Evolutionary conservation across 2,329 filamentous ascomycete genomes (phyloP).

Genomic region (Trichothecium sympodiale): DNA sequence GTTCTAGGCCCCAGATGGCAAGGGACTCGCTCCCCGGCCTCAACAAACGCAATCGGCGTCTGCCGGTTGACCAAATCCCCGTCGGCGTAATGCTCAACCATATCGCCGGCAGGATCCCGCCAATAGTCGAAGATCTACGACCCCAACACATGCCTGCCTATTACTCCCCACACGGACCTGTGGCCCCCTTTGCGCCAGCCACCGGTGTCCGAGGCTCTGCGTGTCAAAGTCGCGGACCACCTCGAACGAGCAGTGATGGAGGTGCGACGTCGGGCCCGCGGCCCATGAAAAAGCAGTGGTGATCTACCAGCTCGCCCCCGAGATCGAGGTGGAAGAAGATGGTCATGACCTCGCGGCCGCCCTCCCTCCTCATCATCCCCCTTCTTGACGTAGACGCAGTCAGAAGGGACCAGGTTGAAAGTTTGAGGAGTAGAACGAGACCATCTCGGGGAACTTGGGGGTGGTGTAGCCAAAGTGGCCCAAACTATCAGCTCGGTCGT

Average conservation of each 20-base stretch:
- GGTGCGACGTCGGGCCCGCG: constrained; percentile 10
- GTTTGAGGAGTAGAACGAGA: constrained; percentile 24
- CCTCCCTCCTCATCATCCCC: constrained; percentile 5
- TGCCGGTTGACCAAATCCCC: constrained; percentile 47
- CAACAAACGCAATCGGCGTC: constrained; percentile 18
- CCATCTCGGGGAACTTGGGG: constrained; percentile 17
- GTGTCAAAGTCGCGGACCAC: constrained; percentile 47
- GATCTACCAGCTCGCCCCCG: constrained; percentile 36
- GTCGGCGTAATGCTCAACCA: constrained; percentile 50
- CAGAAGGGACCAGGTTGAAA: constrained; percentile 30
- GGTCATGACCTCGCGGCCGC: constrained; percentile 7
- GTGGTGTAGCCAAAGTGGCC: constrained; percentile 26
- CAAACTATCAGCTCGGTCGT: constrained; percentile 6
- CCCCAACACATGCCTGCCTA: constrained; percentile 47
- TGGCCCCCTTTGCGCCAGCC: constrained; percentile 42
- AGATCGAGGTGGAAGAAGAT: constrained; percentile 44
- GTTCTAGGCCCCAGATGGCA: constrained; percentile 11
- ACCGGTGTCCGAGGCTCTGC: constrained; percentile 48
- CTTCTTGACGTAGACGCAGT: constrained; percentile 13
- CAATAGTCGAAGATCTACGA: constrained; percentile 55
- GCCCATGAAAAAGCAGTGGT: constrained; percentile 42
- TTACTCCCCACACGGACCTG: constrained; percentile 46
- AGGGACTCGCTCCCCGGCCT: constrained; percentile 2
- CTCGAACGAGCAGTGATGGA: constrained; percentile 23
- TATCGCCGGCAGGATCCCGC: constrained; percentile 41